Conservation (phyloP, 139 green algal genomes). For the Chlamydomonas incerta region DNA sequence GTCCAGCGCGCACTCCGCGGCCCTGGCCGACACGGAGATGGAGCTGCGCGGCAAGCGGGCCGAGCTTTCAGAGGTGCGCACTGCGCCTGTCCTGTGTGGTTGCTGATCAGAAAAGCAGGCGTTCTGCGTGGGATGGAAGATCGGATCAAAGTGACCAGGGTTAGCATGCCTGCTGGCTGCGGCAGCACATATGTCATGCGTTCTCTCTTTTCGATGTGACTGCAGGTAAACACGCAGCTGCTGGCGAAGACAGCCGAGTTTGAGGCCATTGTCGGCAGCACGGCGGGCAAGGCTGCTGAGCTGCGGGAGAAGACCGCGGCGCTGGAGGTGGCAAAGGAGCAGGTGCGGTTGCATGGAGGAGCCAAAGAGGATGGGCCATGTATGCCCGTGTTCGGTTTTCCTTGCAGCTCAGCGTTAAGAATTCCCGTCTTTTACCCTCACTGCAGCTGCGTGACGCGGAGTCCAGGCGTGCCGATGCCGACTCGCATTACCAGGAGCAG, state of each 20-base stretch:
- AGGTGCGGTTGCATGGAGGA: constrained; percentile 3
- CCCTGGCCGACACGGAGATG: not conserved
- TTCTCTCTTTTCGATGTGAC: too few relatives aligned
- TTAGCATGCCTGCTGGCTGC: too few relatives aligned
- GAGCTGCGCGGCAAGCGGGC: constrained; percentile 35
- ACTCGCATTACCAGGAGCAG: constrained; percentile 44
- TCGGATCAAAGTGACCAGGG: too few relatives aligned
- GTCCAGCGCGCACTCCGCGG: not conserved
- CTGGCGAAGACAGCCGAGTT: constrained; percentile 40
- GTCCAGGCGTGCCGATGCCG: not conserved
- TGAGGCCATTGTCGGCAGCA: constrained; percentile 19
- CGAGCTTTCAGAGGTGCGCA: constrained; percentile 12
- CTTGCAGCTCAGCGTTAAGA: too few relatives aligned
- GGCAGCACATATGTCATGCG: too few relatives aligned
- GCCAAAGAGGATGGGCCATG: too few relatives aligned
- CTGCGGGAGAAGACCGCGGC: constrained; percentile 43
- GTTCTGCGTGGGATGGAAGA: too few relatives aligned
- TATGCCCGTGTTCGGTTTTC: too few relatives aligned
- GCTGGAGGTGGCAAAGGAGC: constrained; percentile 7
- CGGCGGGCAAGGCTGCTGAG: constrained; percentile 45
- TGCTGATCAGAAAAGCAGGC: too few relatives aligned
- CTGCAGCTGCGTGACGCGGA: not conserved
- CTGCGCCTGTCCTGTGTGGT: too few relatives aligned
- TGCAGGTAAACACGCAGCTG: not conserved
- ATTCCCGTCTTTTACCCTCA: too few relatives aligned